A percentile compares a stretch with the other conserved stretches of the same genome.
phyloP scores from a whole-genome alignment of 2,329 filamentous ascomycete genomes.

The Epichloe sylvatica region DNA sequence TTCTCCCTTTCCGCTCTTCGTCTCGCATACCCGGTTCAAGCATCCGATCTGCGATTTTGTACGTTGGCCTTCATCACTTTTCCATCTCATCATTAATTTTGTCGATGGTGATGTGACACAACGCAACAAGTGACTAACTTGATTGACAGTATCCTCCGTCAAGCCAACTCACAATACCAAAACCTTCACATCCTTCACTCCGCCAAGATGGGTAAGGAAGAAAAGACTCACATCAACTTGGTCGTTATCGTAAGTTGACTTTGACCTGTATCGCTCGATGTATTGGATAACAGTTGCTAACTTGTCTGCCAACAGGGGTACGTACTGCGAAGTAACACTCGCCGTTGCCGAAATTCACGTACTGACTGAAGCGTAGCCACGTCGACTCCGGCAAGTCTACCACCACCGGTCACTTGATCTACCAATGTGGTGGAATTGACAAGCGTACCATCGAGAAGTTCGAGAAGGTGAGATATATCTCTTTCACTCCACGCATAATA shows the following conservation, averaged over 20 bases:
- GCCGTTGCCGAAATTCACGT: slow-evolving; percentile 16
- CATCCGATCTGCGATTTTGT: slow-evolving; percentile 30
- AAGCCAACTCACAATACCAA: slow-evolving; percentile 6
- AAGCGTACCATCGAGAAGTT: slow-evolving; percentile 99
- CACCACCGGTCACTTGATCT: slow-evolving; percentile 93
- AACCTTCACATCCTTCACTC: slow-evolving; percentile 1
- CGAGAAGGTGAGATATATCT: slow-evolving; percentile 71
- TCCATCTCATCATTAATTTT: not conserved
- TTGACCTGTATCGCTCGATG: not conserved
- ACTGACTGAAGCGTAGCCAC: slow-evolving; percentile 44
- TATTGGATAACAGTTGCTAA: slow-evolving; percentile 7
- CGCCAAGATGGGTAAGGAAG: slow-evolving; percentile 54
- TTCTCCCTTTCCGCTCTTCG: slow-evolving; percentile 26
- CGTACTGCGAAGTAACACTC: slow-evolving; percentile 6
- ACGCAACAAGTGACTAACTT: not conserved
- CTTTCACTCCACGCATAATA: slow-evolving; percentile 3
- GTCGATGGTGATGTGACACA: slow-evolving; percentile 1
- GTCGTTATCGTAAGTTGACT: slow-evolving; percentile 63
- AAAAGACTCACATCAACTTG: slow-evolving; percentile 93
- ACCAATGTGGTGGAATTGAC: slow-evolving; percentile 99
- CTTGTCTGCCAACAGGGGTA: slow-evolving; percentile 13
- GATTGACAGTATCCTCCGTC: slow-evolving; percentile 2
- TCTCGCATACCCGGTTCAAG: slow-evolving; percentile 32
- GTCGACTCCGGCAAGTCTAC: slow-evolving; percentile 99
- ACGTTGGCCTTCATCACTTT: slow-evolving; percentile 10